These are phyloP conservation scores for Curvularia hawaiiensis DNA, from an alignment of 2,329 filamentous ascomycete genomes.

Conservation along the genomic window DNA sequence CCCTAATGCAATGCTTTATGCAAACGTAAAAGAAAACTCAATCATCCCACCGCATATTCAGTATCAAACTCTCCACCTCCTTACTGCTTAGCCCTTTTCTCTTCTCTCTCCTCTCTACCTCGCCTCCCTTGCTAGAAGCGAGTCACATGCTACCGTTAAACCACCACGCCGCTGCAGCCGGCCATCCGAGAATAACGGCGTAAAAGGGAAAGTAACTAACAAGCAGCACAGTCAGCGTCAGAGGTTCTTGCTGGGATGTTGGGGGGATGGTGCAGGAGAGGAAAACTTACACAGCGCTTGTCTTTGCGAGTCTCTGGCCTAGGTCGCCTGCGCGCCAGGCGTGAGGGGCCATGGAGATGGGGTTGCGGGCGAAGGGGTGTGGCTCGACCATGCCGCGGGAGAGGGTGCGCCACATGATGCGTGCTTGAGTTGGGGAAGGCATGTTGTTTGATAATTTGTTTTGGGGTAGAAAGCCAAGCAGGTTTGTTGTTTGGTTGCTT, in stretches of 20 bases:
- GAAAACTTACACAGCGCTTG: slow-evolving; percentile 35
- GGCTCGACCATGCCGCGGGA: slow-evolving; percentile 43
- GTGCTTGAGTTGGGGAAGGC: slow-evolving; percentile 39
- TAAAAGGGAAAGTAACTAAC: slow-evolving; percentile 38
- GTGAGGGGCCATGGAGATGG: slow-evolving; percentile 31
- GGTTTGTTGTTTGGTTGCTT: not conserved
- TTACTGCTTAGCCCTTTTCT: slow-evolving; percentile 18
- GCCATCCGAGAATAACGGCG: slow-evolving; percentile 41
- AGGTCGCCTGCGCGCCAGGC: slow-evolving; percentile 32
- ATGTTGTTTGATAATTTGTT: slow-evolving; percentile 22
- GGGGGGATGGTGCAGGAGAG: too few species aligned
- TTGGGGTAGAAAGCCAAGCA: not conserved
- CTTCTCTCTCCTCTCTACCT: not conserved
- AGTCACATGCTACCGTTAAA: slow-evolving; percentile 43
- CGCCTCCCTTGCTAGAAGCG: slow-evolving; percentile 5
- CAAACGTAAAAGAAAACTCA: slow-evolving; percentile 8
- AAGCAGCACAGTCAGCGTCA: not conserved
- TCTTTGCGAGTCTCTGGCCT: slow-evolving; percentile 27
- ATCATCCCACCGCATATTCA: slow-evolving; percentile 42
- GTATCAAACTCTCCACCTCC: slow-evolving; percentile 32
- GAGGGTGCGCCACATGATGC: slow-evolving; percentile 40
- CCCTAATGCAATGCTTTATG: not conserved
- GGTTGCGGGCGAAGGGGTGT: slow-evolving; percentile 44
- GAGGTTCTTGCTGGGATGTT: not conserved
- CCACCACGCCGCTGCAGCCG: slow-evolving; percentile 32